Percentiles rank a stretch among this genome's conserved stretches.
Conservation (phyloP, 164 flowering plant genomes). For the Umbellularia californica region DNA sequence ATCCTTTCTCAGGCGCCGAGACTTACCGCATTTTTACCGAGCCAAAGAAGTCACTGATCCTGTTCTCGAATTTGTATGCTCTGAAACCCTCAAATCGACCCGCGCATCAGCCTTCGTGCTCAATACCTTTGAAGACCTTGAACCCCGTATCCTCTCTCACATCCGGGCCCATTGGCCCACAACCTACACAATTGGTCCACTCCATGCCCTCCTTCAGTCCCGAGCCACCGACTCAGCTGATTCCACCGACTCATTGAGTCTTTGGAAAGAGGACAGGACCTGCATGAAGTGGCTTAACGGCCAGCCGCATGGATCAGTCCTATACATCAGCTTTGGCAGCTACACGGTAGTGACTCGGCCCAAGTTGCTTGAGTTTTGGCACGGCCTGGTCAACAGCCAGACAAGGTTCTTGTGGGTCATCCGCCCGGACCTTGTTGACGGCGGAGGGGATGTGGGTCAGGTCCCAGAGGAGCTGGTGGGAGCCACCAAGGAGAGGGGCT, state of each 20-base stretch:
- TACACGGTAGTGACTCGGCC: constrained; percentile 10
- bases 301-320: constrained; percentile 35
- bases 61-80: background rate
- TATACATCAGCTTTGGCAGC: constrained; percentile 67
- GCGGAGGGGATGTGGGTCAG: background rate
- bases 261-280: constrained; percentile 34
- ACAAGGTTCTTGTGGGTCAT: constrained; percentile 46
- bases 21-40: constrained; percentile 28
- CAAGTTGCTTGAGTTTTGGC: constrained; percentile 42
- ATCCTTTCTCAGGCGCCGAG: constrained; percentile 24
- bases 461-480: constrained; percentile 16
- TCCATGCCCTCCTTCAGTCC: constrained; percentile 20
- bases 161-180: constrained; percentile 11
- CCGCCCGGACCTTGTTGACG: constrained; percentile 25
- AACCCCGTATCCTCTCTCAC: constrained; percentile 23
- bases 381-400: constrained; percentile 41
- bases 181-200: constrained; percentile 28
- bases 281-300: constrained; percentile 53
- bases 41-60: constrained; percentile 12
- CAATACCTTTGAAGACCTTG: constrained; percentile 31
- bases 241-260: constrained; percentile 9
- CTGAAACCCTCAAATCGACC: constrained; percentile 8
- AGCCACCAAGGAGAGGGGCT: constrained; percentile 27
- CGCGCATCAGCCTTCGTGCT: constrained; percentile 26
- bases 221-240: background rate